Percentiles rank a stretch among this genome's conserved stretches.
Conservation (phyloP, 2,329 filamentous ascomycete species). For the Monosporascus sp. region DNA sequence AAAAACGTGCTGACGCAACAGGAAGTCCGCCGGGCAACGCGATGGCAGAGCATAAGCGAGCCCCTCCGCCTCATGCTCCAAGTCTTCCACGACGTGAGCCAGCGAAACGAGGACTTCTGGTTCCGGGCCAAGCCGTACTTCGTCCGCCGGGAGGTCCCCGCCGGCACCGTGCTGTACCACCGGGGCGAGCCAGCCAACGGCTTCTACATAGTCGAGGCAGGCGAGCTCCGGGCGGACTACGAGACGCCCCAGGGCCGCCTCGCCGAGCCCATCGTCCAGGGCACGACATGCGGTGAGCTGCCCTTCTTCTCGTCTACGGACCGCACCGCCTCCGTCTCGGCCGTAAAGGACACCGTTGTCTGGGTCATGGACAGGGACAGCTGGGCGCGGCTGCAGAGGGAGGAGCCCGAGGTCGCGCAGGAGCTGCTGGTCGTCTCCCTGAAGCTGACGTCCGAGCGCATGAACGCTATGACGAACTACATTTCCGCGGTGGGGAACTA, state of each 20-base stretch:
- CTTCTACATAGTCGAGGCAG: constrained; percentile 87
- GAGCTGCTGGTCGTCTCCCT: constrained; percentile 84
- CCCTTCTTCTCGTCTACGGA: constrained; percentile 92
- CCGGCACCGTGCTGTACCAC: constrained; percentile 71
- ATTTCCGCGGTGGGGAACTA: constrained; percentile 37
- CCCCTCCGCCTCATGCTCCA: constrained; percentile 89
- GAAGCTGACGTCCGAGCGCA: constrained; percentile 90
- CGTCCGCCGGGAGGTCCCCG: constrained; percentile 57
- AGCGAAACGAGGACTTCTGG: constrained; percentile 94
- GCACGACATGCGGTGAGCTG: constrained; percentile 90
- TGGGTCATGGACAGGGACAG: constrained; percentile 72
- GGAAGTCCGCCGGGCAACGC: constrained; percentile 54
- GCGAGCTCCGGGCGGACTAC: constrained; percentile 87
- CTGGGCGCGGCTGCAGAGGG: constrained; percentile 68
- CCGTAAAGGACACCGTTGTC: constrained; percentile 74
- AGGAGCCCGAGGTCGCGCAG: constrained; percentile 71
- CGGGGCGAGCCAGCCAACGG: constrained; percentile 72
- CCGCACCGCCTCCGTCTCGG: constrained; percentile 79
- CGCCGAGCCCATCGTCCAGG: constrained; percentile 87
- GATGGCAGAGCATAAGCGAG: constrained; percentile 84
- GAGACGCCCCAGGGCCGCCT: constrained; percentile 83
- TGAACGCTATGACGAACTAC: constrained; percentile 62
- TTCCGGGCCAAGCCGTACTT: constrained; percentile 77
- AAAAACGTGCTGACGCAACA: constrained; percentile 67
- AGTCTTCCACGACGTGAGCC: constrained; percentile 85